Percentiles rank a stretch among this genome's conserved stretches.
These are phyloP conservation scores for Dryas alaskensis DNA, from an alignment of 306 rosid species.

Conservation along the genomic window DNA sequence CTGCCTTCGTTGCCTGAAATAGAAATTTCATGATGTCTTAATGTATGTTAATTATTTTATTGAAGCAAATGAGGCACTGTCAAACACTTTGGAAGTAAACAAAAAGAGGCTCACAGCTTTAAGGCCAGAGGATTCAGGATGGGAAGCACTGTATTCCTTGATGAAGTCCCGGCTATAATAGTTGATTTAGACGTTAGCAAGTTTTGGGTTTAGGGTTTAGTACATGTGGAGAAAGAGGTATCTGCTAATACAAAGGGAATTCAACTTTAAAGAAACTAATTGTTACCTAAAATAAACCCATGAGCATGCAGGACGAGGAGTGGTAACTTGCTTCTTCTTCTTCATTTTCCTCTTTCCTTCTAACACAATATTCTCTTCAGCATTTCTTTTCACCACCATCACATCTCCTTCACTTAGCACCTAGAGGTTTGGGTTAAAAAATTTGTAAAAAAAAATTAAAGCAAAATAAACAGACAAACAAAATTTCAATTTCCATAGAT, in stretches of 20 bases:
- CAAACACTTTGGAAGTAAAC: constrained; percentile 7
- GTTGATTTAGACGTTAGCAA: background rate
- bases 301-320: constrained; percentile 44
- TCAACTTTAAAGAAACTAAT: background rate
- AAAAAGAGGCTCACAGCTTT: constrained; percentile 36
- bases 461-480: background rate
- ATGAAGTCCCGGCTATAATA: constrained; percentile 35
- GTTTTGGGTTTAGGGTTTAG: no score
- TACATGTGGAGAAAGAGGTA: background rate
- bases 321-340: constrained; percentile 25
- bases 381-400: constrained; percentile 20
- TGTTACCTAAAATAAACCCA: constrained; percentile 44
- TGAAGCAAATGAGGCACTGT: background rate
- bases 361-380: constrained; percentile 10
- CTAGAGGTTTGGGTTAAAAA: constrained; percentile 6
- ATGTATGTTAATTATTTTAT: background rate
- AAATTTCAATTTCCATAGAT: background rate
- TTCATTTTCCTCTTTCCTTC: constrained; percentile 28
- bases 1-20: constrained; percentile 47
- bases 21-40: background rate
- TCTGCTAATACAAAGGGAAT: background rate
- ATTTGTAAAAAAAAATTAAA: background rate
- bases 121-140: constrained; percentile 47
- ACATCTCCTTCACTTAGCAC: constrained; percentile 17
- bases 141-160: constrained; percentile 39